Base-by-base conservation (phyloP, 2,329 filamentous ascomycete genomes). In the Fusarium mundagurra region DNA sequence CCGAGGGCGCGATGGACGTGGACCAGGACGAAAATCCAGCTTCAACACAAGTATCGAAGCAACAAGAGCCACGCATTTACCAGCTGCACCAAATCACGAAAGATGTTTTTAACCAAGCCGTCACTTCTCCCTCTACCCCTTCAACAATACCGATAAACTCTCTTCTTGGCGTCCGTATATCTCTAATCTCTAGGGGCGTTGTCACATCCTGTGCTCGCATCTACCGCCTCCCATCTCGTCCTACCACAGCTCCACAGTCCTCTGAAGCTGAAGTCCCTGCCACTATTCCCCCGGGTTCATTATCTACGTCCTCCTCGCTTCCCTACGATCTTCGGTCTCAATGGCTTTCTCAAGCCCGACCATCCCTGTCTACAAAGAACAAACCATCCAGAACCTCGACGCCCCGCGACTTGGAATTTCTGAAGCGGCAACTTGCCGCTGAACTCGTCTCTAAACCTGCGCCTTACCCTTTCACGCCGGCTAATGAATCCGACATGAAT, bases 201-300 rank as follows among this genome's bases (percentile, higher is more conserved):
- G 93, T 92, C 8, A 86, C 84, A 1, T 84, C 90, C 7, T 93
- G 92, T 80, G 94, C 96, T 8, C 90, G 96, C 41, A 91, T 98
- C 73, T 99, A 98, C 83, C 92, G 94, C 20, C 90, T 98, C 22
- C 96, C n/a, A 7, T 82, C 85, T 4, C 65, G 63, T 5, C 70
- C 77, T 1, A 36, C 50, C 6, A 53, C 77, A 14, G 63, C 66
- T 14, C 69, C 76, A 7, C 76, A 79, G 3, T 80, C 81, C 12
- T 80, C 82, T 8, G 78, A 81, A 31, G 82, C 84, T 29, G 84
- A 88, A 76, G 85, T 89, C 11, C 84, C 87, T 17, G 84, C 86
- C 4, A 86, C 86, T 0, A 79, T 83, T 14, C 85, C 82, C 2
- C 81, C 69, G 22, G 48, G 60, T 22, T 72, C 64, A 48, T 69